A percentile compares a stretch with the other conserved stretches of the same genome.
These are phyloP conservation scores for Aethionema arabicum DNA, from an alignment of 345 rosid genomes.

Conservation along the genomic window DNA sequence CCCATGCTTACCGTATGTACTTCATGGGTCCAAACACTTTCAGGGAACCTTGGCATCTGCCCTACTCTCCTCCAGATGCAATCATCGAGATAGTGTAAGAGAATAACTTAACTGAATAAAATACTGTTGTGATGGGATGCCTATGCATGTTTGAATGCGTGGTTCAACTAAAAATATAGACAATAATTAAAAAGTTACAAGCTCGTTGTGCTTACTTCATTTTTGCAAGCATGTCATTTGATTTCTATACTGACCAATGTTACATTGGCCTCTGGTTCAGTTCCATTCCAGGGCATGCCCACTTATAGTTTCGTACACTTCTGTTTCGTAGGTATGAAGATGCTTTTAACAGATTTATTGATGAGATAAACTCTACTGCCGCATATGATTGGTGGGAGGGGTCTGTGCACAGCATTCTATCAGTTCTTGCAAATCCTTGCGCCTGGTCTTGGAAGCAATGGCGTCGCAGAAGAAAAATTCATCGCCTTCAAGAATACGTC, in stretches of 20 bases:
- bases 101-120: constrained; percentile 24
- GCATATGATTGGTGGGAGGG: constrained; percentile 99
- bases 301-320: constrained; percentile 20
- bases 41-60: constrained; percentile 99
- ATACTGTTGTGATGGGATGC: constrained; percentile 27
- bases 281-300: constrained; percentile 4
- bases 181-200: constrained; percentile 2
- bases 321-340: constrained; percentile 80
- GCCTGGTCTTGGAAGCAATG: constrained; percentile 99
- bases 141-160: constrained; percentile 19
- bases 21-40: constrained; percentile 97
- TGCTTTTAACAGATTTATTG: constrained; percentile 94
- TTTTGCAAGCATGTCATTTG: not conserved
- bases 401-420: constrained; percentile 87
- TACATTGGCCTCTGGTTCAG: constrained; percentile 17
- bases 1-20: constrained; percentile 92
- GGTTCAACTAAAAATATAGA: constrained; percentile 24
- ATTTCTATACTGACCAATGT: constrained; percentile 5
- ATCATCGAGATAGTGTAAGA: constrained; percentile 94
- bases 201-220: not conserved
- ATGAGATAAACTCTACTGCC: constrained; percentile 93
- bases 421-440: constrained; percentile 89
- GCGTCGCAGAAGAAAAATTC: constrained; percentile 83
- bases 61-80: constrained; percentile 86
- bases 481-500: constrained; percentile 93